Conservation (phyloP, 345 rosid genomes). For the Chamaenerion angustifolium region DNA sequence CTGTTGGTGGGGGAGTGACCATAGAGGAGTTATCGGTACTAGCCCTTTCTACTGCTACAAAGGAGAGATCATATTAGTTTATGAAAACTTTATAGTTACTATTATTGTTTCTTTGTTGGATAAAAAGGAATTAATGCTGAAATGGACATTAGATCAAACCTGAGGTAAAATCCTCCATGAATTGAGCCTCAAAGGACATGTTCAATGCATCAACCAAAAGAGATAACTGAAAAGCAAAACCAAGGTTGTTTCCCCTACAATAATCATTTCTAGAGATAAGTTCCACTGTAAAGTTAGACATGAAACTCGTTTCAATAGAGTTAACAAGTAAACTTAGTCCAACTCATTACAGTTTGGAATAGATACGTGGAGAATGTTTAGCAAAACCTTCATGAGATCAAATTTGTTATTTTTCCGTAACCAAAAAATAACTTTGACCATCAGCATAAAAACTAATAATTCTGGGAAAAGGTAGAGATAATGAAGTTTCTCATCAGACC, state of each 20-base stretch:
- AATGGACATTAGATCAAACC: conserved; percentile 23
- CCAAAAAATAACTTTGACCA: too few species aligned
- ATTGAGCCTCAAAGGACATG: conserved; percentile 60
- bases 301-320: not conserved
- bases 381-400: too few species aligned
- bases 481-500: too few species aligned
- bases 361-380: not conserved
- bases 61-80: conserved; percentile 9
- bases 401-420: too few species aligned
- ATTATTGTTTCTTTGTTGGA: not conserved
- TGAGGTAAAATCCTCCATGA: conserved; percentile 90
- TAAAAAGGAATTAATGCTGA: too few species aligned
- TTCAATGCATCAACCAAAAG: conserved; percentile 65
- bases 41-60: conserved; percentile 52
- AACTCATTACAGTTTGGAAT: too few species aligned
- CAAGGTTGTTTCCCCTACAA: conserved; percentile 41
- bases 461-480: too few species aligned
- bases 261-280: conserved; percentile 29
- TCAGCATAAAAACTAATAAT: too few species aligned
- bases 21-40: conserved; percentile 56
- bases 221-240: conserved; percentile 73
- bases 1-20: conserved; percentile 76
- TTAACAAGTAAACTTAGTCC: not conserved
- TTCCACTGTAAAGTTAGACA: not conserved
- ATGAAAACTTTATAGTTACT: conserved; percentile 3